Conservation (phyloP, 345 rosid genomes). For the Erodium maritimum region DNA sequence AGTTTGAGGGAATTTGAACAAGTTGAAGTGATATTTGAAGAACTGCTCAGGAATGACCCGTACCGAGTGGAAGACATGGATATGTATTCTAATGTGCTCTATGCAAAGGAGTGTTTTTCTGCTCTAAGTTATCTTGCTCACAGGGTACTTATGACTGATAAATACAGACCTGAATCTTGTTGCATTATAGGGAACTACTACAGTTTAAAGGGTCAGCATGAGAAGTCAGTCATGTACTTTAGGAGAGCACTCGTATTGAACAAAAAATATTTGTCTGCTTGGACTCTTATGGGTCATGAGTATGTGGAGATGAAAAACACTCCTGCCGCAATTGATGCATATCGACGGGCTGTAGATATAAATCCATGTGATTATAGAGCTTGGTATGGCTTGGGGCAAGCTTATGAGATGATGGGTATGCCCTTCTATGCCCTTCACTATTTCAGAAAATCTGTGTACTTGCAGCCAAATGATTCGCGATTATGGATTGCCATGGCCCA, state of each 20-base stretch:
- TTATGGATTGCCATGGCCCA: slow-evolving; percentile 98
- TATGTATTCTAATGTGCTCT: slow-evolving; percentile 88
- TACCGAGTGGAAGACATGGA: slow-evolving; percentile 94
- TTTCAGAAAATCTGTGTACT: slow-evolving; percentile 77
- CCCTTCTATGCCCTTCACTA: slow-evolving; percentile 92
- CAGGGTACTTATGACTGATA: slow-evolving; percentile 73
- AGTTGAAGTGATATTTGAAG: slow-evolving; percentile 91
- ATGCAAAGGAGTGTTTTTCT: slow-evolving; percentile 83
- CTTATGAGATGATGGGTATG: slow-evolving; percentile 93
- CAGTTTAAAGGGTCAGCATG: slow-evolving; percentile 94
- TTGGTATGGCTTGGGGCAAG: slow-evolving; percentile 96
- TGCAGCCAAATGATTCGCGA: slow-evolving; percentile 86
- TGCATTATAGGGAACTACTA: slow-evolving; percentile 93
- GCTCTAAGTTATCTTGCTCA: slow-evolving; percentile 91
- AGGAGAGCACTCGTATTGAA: slow-evolving; percentile 92
- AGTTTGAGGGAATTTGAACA: slow-evolving; percentile 87
- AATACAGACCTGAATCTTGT: slow-evolving; percentile 93
- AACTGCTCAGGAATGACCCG: slow-evolving; percentile 71
- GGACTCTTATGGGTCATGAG: slow-evolving; percentile 99
- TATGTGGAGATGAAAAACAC: slow-evolving; percentile 95
- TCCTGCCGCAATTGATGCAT: slow-evolving; percentile 94
- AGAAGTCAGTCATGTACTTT: slow-evolving; percentile 83
- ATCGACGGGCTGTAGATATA: slow-evolving; percentile 87
- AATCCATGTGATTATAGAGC: slow-evolving; percentile 84
- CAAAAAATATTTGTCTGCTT: slow-evolving; percentile 80